These are phyloP conservation scores for Knufia fluminis DNA, from an alignment of 2,329 filamentous ascomycete species.

Conservation along the genomic window DNA sequence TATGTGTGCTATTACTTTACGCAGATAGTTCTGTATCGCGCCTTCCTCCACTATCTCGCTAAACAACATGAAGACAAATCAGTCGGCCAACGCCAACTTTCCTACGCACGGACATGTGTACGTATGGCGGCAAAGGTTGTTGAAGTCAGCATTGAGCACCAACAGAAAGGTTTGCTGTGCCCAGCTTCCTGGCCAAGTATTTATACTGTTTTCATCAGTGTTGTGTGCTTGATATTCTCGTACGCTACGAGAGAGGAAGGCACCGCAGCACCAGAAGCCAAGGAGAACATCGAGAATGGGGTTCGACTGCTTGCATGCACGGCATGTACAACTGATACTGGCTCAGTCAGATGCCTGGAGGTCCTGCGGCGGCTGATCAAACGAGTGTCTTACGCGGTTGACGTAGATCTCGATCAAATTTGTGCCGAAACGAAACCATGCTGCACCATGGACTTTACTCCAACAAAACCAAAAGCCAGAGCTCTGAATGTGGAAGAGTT, in stretches of 20 bases:
- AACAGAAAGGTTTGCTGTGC: slow-evolving; percentile 12
- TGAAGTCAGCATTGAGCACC: slow-evolving; percentile 12
- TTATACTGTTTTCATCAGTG: slow-evolving; percentile 17
- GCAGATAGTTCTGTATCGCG: slow-evolving; percentile 22
- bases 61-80: slow-evolving; percentile 12
- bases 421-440: slow-evolving; percentile 1
- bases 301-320: slow-evolving; percentile 14
- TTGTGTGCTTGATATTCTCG: slow-evolving; percentile 15
- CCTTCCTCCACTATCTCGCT: slow-evolving; percentile 21
- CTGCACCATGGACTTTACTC: slow-evolving; percentile 5
- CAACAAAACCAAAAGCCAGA: background rate
- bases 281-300: slow-evolving; percentile 13
- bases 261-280: slow-evolving; percentile 8
- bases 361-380: slow-evolving; percentile 13
- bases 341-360: slow-evolving; percentile 15
- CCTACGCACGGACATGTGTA: slow-evolving; percentile 14
- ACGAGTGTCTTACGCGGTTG: slow-evolving; percentile 11
- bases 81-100: slow-evolving; percentile 10
- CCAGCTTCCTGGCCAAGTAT: slow-evolving; percentile 17
- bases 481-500: background rate
- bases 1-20: slow-evolving; percentile 18
- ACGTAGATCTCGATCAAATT: slow-evolving; percentile 14
- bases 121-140: slow-evolving; percentile 14
- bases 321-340: slow-evolving; percentile 14
- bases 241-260: slow-evolving; percentile 14